Conservation (phyloP, 345 rosid genomes). For the Populus simonii region DNA sequence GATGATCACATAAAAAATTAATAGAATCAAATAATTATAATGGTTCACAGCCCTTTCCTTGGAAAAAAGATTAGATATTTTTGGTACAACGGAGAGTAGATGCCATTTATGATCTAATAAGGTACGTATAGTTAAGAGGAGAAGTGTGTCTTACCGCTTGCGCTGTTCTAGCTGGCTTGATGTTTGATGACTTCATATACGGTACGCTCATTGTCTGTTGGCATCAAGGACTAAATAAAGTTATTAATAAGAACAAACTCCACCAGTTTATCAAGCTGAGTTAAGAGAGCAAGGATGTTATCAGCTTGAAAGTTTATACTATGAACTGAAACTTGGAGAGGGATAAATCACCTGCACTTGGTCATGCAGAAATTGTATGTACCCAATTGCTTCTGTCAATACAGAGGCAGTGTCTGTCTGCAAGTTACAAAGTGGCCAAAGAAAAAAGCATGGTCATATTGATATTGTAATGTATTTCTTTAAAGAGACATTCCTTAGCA, state of each 20-base stretch:
- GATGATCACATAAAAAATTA: not conserved
- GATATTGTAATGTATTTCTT: not conserved
- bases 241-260: not conserved
- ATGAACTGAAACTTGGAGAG: not conserved
- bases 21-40: not conserved
- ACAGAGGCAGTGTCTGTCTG: slow-evolving; percentile 79
- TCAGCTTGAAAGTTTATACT: not conserved
- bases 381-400: slow-evolving; percentile 60
- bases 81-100: not conserved
- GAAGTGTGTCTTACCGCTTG: slow-evolving; percentile 7
- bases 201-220: slow-evolving; percentile 41
- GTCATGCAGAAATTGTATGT: slow-evolving; percentile 64
- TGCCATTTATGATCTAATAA: no score
- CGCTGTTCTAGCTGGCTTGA: slow-evolving; percentile 4
- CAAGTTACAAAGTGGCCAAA: slow-evolving; percentile 5
- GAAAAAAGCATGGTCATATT: slow-evolving; percentile 5
- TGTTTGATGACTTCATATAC: slow-evolving; percentile 27
- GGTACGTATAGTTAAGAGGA: not conserved
- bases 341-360: slow-evolving; percentile 47
- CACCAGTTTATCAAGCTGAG: not conserved
- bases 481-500: not conserved
- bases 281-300: not conserved
- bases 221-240: not conserved
- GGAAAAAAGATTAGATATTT: no score
- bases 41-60: not conserved